Base-by-base conservation (phyloP, 192 early-diverging fungal species). In the Podila verticillata region DNA sequence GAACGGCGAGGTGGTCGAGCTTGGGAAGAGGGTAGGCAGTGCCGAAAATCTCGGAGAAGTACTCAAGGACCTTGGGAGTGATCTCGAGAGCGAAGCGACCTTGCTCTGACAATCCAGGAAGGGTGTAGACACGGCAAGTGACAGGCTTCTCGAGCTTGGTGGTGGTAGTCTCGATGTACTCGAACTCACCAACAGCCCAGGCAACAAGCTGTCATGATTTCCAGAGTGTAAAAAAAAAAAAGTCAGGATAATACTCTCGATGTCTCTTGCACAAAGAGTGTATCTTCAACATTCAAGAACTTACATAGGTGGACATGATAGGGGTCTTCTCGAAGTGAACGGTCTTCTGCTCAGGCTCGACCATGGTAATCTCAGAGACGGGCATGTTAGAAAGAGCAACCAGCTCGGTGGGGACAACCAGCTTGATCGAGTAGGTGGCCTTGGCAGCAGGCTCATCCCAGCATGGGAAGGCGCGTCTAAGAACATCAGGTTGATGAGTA, bases 371-470 rank as follows among this genome's bases (percentile, higher is more conserved):
- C 20, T 87, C 82, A 29, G 88, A 66, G 36, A 90, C 89, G 64
- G 94, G 87, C 95, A 97, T 98, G 87, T 99, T 99, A 62, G 95
- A 95, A 49, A 99, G 87, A 26, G 96, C 97, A 36, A 89, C 91
- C 63, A 96, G 84, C 31, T 92, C 86, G 36, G 85, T 84, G 56
- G 84, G 87, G 59, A 99, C 94, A 49, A 91, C 86, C 61, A 99
- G 85, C 4, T 92, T 93, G 60, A 97, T 90, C 63, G 95, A 92
- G 70, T 97, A 99, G 3, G 94, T 96, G 58, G 97, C 96, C 87
- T 99, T 99, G 49, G 94, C 88, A 73, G 91, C 87, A 47, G 98
- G 98, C 84, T 98, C 98, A 86, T 99, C 97, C 91, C 92, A 98
- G 81, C 92, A 98, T 13, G 98, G 98, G 84, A 99, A 94, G 22